Conservation (phyloP, 164 flowering plant species). For the Santalum album region DNA sequence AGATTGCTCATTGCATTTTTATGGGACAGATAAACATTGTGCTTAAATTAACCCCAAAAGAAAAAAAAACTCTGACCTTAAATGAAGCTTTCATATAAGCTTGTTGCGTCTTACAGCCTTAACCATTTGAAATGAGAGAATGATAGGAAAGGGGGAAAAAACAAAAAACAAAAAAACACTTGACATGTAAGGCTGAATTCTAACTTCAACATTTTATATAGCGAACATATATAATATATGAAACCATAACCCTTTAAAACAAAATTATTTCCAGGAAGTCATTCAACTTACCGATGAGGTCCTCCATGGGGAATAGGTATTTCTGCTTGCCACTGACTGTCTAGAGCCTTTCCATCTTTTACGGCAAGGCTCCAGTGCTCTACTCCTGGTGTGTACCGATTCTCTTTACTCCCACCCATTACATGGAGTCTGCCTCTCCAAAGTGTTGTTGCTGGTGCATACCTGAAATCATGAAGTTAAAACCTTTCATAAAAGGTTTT, state of each 20-base stretch:
- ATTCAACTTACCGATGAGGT: not conserved
- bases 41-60: too few relatives aligned
- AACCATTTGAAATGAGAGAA: too few relatives aligned
- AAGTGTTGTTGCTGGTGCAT: conserved; percentile 5
- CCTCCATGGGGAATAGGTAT: not conserved
- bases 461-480: not conserved
- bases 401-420: conserved; percentile 4
- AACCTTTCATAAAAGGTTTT: not conserved
- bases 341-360: conserved; percentile 1
- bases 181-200: too few relatives aligned
- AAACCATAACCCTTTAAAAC: not conserved
- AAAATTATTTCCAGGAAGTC: not conserved
- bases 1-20: too few relatives aligned
- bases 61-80: too few relatives aligned
- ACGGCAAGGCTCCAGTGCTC: conserved; percentile 3
- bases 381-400: not conserved
- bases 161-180: too few relatives aligned
- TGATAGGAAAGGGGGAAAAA: too few relatives aligned
- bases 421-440: conserved; percentile 4
- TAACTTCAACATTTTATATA: too few relatives aligned
- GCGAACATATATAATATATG: too few relatives aligned
- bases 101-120: too few relatives aligned
- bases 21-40: too few relatives aligned
- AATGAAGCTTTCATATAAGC: too few relatives aligned
- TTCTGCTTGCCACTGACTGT: not conserved